Evolutionary conservation across 352 stramenopile species (phyloP), one percentile per base, ranked within the genome.

Genomic region (Phytophthora cactorum): DNA sequence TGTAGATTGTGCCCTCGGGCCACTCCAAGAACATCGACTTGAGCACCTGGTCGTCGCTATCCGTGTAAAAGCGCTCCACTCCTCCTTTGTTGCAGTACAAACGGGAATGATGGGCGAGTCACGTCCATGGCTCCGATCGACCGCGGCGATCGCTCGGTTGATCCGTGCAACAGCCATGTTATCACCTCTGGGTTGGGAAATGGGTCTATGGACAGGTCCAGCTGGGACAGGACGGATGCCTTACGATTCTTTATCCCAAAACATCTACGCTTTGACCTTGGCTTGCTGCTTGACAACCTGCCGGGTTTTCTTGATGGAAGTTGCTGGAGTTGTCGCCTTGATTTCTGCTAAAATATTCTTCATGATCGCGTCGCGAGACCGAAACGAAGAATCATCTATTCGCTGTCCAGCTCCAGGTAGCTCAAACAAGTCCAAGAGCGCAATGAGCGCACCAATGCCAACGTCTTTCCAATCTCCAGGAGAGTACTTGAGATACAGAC

Each of bases 381-480:
- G 66, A 65, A 88, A 90, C 1, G 81, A 75, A 1, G 84, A 91
- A 22, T 79, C 63, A 3, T 72, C 53, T 11, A 82, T 47, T 11
- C 46, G 55, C 25, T 74, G 53, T 11, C 64, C 66, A 25, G 56
- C 51, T 29, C 67, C 68, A 12, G 82, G 73, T 10, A 92, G 64
- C 50, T 84, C 67, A 38, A 85, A 86, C 15, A 92, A 52, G 55
- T 94, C 86, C 4, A 93, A 49, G 2, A 96, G 53, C 0, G 86
- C 82, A 2, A 89, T 38, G 29, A 90, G 53, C 17, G 78, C 79
- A 2, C 82, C 86, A 5, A 88, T 77, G 1, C 88, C 88, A 12
- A 96, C 86, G 29, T 92, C 83, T 31, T 60, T 79, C 82, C 84
- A 96, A 32, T 84, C 80, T 7, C 63, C 69, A 6, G 85, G 84